phyloP scores from a whole-genome alignment of 192 early-diverging fungal genomes.

The Tieghemiomyces parasiticus region DNA sequence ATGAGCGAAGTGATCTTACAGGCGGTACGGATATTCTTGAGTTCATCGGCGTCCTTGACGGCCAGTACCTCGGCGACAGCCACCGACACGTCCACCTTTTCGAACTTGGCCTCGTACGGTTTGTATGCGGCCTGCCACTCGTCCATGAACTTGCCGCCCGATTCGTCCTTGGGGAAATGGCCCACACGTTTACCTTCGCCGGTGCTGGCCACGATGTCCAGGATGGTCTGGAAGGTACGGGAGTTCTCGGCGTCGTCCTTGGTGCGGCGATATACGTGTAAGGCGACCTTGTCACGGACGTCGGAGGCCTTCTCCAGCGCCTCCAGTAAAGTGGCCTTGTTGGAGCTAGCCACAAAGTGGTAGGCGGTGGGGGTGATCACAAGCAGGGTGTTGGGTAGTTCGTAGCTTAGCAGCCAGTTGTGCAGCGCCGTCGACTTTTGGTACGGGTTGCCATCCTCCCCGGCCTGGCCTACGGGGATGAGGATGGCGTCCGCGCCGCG shows the following conservation, averaged over 20 bases:
- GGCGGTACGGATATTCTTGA: constrained; percentile 55
- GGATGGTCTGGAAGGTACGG: constrained; percentile 38
- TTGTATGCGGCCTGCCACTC: constrained; percentile 64
- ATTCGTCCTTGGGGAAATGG: constrained; percentile 59
- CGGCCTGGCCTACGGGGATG: constrained; percentile 39
- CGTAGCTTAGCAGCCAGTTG: constrained; percentile 87
- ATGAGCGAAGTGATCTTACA: constrained; percentile 51
- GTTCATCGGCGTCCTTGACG: constrained; percentile 83
- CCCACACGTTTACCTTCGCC: constrained; percentile 41
- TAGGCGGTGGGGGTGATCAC: constrained; percentile 59
- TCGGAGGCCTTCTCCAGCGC: constrained; percentile 37
- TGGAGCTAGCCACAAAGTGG: constrained; percentile 60
- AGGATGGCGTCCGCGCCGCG: constrained; percentile 42
- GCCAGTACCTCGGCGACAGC: constrained; percentile 60
- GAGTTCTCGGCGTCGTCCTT: constrained; percentile 67
- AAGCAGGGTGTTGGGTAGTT: constrained; percentile 76
- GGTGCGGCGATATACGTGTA: constrained; percentile 59
- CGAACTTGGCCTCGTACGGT: constrained; percentile 25
- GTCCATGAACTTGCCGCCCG: constrained; percentile 52
- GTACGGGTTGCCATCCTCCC: constrained; percentile 54
- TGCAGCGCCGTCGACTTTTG: constrained; percentile 59
- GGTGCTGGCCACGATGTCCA: constrained; percentile 26
- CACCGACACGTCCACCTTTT: constrained; percentile 52
- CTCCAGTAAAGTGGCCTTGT: constrained; percentile 63
- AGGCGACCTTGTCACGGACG: constrained; percentile 31